Evolutionary conservation across 2,329 filamentous ascomycete genomes (phyloP).

Genomic region (Chalara sp.): DNA sequence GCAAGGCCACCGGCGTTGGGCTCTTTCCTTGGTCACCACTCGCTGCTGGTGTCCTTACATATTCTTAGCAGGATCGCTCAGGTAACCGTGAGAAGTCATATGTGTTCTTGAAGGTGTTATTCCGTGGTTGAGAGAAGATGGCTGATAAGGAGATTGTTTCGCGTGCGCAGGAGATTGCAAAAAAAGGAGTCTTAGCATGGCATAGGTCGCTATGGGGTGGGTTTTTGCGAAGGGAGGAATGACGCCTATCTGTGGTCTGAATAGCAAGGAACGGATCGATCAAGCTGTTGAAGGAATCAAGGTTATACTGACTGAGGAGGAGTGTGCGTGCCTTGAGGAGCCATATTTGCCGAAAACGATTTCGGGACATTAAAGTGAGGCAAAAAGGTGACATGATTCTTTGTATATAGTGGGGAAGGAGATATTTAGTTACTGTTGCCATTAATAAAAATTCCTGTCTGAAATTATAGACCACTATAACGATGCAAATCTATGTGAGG

Average conservation of each 20-base stretch:
- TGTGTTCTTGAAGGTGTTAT: slow-evolving; percentile 7
- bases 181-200: slow-evolving; percentile 51
- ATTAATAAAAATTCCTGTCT: no score
- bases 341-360: background rate
- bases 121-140: slow-evolving; percentile 14
- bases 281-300: slow-evolving; percentile 38
- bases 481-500: no score
- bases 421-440: no score
- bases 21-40: slow-evolving; percentile 32
- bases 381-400: no score
- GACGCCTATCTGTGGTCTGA: slow-evolving; percentile 46
- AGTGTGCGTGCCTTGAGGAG: background rate
- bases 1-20: slow-evolving; percentile 25
- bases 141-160: slow-evolving; percentile 19
- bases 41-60: slow-evolving; percentile 25
- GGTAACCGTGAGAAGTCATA: slow-evolving; percentile 12
- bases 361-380: background rate
- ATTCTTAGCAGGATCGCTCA: slow-evolving; percentile 11
- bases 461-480: no score
- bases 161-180: slow-evolving; percentile 34
- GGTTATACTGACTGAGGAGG: slow-evolving; percentile 1
- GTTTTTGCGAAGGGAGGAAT: slow-evolving; percentile 33
- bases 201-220: slow-evolving; percentile 53
- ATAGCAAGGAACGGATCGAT: slow-evolving; percentile 43
- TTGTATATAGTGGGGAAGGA: no score